Conservation (phyloP, 1,284 basidiomycete species). For the Cryptococcus jaspeensis region DNA sequence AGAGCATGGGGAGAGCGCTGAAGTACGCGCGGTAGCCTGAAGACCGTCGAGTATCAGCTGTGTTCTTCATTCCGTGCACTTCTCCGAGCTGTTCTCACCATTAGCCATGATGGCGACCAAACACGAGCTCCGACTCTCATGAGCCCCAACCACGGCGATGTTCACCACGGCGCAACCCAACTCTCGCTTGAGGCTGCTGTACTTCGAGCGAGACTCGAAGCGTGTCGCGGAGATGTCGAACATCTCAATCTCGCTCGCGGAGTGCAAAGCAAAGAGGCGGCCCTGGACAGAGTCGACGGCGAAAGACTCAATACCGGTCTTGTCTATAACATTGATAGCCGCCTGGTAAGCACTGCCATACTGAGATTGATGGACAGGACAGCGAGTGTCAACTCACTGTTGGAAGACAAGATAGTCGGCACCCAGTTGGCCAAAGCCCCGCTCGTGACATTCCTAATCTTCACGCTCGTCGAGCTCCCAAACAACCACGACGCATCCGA, state of each 20-base stretch:
- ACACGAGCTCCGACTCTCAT: constrained; percentile 59
- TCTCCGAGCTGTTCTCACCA: constrained; percentile 31
- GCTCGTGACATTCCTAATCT: constrained; percentile 35
- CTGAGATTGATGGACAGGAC: background rate
- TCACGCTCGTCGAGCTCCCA: constrained; percentile 57
- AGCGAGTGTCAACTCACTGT: constrained; percentile 17
- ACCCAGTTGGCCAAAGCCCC: constrained; percentile 35
- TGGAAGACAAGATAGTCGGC: constrained; percentile 25
- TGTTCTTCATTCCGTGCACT: background rate
- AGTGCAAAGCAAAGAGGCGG: constrained; percentile 40
- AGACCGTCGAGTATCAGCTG: constrained; percentile 6
- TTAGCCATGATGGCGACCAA: constrained; percentile 76
- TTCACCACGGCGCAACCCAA: constrained; percentile 36
- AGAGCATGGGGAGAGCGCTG: background rate
- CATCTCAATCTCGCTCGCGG: constrained; percentile 35
- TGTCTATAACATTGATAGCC: constrained; percentile 10
- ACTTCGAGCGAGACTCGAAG: constrained; percentile 30
- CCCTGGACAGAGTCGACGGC: constrained; percentile 38
- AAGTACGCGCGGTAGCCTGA: constrained; percentile 31
- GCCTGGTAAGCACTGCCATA: background rate
- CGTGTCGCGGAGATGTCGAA: constrained; percentile 33
- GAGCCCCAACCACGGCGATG: constrained; percentile 44
- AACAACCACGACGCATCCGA: constrained; percentile 87
- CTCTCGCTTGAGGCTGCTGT: constrained; percentile 22
- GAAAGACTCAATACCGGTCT: constrained; percentile 45